Base-by-base conservation (phyloP, 2,329 filamentous ascomycete genomes). In the Aaosphaeria arxii region DNA sequence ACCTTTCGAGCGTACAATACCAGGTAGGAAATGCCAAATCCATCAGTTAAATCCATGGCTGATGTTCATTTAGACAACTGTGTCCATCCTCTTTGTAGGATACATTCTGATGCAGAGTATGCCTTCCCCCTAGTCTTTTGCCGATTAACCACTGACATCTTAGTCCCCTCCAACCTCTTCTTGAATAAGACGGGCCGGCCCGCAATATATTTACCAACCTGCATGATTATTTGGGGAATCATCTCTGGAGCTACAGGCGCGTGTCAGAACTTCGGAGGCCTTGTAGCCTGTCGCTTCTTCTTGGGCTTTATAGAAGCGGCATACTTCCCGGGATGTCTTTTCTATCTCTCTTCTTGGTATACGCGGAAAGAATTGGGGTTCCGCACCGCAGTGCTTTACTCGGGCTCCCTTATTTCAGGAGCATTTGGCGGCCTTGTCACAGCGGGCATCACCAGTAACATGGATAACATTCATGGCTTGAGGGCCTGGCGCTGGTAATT, bases 401-500 rank as follows among this genome's bases (percentile, higher is more conserved):
- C 84, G 0, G 87, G 86, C 0, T 83, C 83, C 0, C 73, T 89
- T 30, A 79, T 90, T 17, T 86, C 84, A 1, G 85, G 86, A 4
- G 86, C 87, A 1, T 89, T 90, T 59, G 87, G 85, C 0, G 86
- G 85, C 32, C 56, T 78, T n/a, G 74, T 78, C 30, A 74, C 75
- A 9, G 75, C 74, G n/a, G 76, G 86, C 5, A 87, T 91, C 46
- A 83, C 81, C 0, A 72, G 74, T n/a, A 81, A 85, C 43, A 79
- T 91, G 74, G 77, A 86, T 50, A 77, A 80, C 2, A 69, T 69
- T 0, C 70, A 69, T 6, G 85, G 84, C 0, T 70, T 85, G 3
- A 69, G 74, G 2, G 83, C 83, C 4, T 89, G 79, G 85, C 74
- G 83, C 9, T 85, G 80, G 80, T 71, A 87, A 0, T 88, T 88